Percentiles rank a stretch among this genome's conserved stretches.
These are phyloP conservation scores for Fraxinus sp. DNA, from an alignment of 305 asterid genomes.

Conservation along the genomic window DNA sequence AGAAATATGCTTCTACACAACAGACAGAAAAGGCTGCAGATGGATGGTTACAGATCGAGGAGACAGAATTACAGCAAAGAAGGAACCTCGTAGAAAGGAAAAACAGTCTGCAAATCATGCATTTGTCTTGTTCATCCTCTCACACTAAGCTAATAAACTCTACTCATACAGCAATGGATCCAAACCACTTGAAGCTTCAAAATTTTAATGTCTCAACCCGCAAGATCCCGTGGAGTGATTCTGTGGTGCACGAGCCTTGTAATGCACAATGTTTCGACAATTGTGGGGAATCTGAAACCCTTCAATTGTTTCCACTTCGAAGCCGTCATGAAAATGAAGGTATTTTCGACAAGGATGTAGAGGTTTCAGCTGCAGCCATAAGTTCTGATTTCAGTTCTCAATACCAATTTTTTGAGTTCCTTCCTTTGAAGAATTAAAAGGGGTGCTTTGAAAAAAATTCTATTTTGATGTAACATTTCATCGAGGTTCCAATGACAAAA, in stretches of 20 bases:
- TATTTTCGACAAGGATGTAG: background rate
- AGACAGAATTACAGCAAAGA: constrained; percentile 37
- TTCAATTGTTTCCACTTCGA: constrained; percentile 69
- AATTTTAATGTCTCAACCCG: constrained; percentile 33
- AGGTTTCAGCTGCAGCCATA: constrained; percentile 19
- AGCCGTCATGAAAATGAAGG: constrained; percentile 21
- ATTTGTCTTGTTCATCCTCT: constrained; percentile 48
- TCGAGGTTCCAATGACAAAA: background rate
- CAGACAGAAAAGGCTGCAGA: constrained; percentile 37
- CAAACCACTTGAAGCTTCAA: constrained; percentile 20
- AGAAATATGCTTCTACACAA: constrained; percentile 40
- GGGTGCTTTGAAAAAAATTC: background rate
- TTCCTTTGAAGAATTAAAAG: constrained; percentile 8
- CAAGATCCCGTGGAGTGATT: constrained; percentile 26
- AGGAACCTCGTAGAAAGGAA: constrained; percentile 49
- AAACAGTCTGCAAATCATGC: constrained; percentile 80
- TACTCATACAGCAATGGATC: constrained; percentile 18
- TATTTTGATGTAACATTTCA: background rate
- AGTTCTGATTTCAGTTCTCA: background rate
- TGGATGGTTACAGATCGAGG: constrained; percentile 74
- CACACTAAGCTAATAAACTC: constrained; percentile 31
- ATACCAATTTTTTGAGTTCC: constrained; percentile 17
- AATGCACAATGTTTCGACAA: background rate
- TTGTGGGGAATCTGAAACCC: constrained; percentile 49
- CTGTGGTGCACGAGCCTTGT: background rate